A percentile compares a stretch with the other conserved stretches of the same genome.
phyloP scores from a whole-genome alignment of 2,329 filamentous ascomycete genomes.

The Botrytis porri region DNA sequence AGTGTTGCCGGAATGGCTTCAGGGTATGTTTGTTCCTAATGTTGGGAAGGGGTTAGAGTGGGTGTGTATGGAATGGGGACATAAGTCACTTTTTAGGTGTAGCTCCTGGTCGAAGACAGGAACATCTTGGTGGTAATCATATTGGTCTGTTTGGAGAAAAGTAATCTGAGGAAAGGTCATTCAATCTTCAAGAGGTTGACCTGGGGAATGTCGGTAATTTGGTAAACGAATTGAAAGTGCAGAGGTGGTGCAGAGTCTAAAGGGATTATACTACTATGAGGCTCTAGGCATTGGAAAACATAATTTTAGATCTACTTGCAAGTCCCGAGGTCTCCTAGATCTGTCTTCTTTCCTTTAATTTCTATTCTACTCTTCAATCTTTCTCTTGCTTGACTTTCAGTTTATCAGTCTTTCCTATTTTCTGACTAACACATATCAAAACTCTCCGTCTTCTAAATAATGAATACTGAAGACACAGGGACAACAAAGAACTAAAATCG shows the following conservation, averaged over 20 bases:
- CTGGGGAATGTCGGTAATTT: not conserved
- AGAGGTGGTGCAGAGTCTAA: not conserved
- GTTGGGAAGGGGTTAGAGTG: not conserved
- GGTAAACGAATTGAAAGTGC: too few relatives aligned
- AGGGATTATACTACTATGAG: not conserved
- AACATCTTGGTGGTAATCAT: not conserved
- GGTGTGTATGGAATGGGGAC: not conserved
- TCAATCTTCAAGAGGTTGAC: not conserved
- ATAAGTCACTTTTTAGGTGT: not conserved
- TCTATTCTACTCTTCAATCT: not conserved
- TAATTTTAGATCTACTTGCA: not conserved
- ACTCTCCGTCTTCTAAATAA: not conserved
- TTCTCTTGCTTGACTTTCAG: not conserved
- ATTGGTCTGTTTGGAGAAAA: not conserved
- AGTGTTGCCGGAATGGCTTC: not conserved
- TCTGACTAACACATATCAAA: not conserved
- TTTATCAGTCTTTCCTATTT: too few relatives aligned
- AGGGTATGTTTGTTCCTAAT: not conserved
- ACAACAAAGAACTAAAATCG: not conserved
- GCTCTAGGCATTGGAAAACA: not conserved
- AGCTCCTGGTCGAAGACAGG: not conserved
- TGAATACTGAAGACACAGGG: not conserved
- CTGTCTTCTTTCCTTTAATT: too few relatives aligned
- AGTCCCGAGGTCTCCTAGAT: too few relatives aligned
- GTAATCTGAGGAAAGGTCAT: not conserved